Evolutionary conservation across 768 basidiomycete genomes (phyloP), one percentile per base, ranked within the genome.

Genomic region (Lyophyllum semitale): DNA sequence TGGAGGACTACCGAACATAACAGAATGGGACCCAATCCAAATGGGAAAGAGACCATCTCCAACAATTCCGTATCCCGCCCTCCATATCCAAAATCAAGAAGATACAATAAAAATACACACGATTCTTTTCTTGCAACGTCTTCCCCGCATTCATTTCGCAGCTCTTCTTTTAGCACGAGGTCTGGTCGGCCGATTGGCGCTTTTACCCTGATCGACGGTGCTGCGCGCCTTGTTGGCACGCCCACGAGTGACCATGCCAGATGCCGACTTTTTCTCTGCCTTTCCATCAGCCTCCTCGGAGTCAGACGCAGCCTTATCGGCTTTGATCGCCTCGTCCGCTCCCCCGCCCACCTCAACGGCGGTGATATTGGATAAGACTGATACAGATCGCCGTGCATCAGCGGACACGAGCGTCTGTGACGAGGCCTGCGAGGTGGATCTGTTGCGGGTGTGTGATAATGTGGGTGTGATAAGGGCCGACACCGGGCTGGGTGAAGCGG

Each of bases 381-480:
- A 79, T 29, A 65, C 55, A 26, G 73, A 77, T 45, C 76, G 74
- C 42, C 69, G 61, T 12, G 60, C 62, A 20, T 53, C 58, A 12
- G 67, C 62, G 12, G 66, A 69, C 22, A 74, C 62, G 4, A 73
- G 53, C 7, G 67, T 78, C 54, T 71, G 68, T 27, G 68, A 65
- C n/a, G 75, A 76, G 11, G 71, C 68, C 46, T 74, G 69, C 13
- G 76, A 77, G 18, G 65, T 71, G 12, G 75, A 77, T 37, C 77
- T 65, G 50, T 71, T 72, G 48, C 74, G 68, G 32, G 71, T 68
- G 62, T 75, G 71, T 35, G 65, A 57, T 42, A 45, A 62, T 38
- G 43, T 59, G 35, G 44, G 53, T 18, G 43, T 63, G 58, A 50
- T 37, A 56, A 54, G 40, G 56, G 44, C 51, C 35, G 57, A 47